Evolutionary conservation across 1,284 basidiomycete genomes (phyloP).

Genomic region (Boletus nobilissimus): DNA sequence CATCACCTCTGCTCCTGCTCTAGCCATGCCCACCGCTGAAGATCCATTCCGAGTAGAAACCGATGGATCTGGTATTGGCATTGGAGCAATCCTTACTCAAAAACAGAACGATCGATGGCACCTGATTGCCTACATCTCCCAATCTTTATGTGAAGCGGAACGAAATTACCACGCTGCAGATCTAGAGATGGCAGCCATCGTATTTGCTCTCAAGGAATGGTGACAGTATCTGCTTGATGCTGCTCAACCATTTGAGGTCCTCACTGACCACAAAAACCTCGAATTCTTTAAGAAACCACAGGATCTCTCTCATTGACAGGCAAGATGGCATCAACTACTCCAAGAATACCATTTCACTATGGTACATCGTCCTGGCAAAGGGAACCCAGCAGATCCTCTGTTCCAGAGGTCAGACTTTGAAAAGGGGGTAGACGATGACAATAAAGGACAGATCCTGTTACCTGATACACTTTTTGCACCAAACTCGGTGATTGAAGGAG

Average conservation of each 20-base stretch:
- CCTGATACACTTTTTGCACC: neutral
- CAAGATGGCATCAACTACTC: neutral
- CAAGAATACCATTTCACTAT: neutral
- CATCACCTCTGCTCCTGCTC: neutral
- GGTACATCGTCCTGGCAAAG: neutral
- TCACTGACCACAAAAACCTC: neutral
- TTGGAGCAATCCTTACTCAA: neutral
- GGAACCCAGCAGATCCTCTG: neutral
- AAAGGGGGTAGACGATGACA: neutral
- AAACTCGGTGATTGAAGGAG: no score
- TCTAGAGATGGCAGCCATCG: neutral
- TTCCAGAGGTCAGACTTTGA: conserved; percentile 1
- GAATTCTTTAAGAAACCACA: neutral
- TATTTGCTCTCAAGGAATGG: neutral
- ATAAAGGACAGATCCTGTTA: neutral
- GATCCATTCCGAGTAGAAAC: neutral
- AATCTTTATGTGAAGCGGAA: neutral
- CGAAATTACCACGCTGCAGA: neutral
- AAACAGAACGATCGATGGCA: neutral
- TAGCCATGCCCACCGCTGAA: neutral
- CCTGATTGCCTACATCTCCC: neutral
- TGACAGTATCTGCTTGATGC: neutral
- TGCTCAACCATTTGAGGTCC: neutral
- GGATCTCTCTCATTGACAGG: neutral
- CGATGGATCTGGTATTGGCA: neutral